Conservation (phyloP, 768 basidiomycete species). For the Kondoa malvinella region DNA sequence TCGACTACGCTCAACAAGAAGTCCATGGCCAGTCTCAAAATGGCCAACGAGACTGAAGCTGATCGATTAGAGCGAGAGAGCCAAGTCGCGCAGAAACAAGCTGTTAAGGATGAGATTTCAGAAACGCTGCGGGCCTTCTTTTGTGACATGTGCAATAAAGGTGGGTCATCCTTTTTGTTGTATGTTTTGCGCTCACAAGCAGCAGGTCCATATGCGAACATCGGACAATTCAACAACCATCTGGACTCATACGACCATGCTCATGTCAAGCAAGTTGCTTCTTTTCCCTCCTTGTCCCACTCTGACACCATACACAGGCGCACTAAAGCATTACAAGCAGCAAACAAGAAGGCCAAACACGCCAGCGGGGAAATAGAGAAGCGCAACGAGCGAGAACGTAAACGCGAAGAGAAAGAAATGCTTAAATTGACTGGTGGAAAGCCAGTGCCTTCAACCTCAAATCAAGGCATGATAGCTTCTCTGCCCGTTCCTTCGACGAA, state of each 20-base stretch:
- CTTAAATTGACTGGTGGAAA: constrained; percentile 9
- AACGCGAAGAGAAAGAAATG: constrained; percentile 16
- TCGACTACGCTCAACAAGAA: constrained; percentile 5
- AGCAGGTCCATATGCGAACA: neutral
- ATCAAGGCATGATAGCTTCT: neutral
- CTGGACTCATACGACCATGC: constrained; percentile 12
- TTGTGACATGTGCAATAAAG: constrained; percentile 17
- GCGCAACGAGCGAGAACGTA: constrained; percentile 15
- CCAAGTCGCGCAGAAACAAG: constrained; percentile 8
- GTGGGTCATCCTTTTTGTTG: neutral
- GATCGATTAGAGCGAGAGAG: constrained; percentile 7
- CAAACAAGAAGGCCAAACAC: constrained; percentile 3
- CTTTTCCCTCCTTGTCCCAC: neutral
- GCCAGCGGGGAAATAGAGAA: constrained; percentile 9
- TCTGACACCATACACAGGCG: neutral
- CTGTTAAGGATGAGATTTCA: neutral
- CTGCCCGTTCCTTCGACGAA: neutral
- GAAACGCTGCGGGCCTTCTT: constrained; percentile 10
- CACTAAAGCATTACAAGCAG: constrained; percentile 12
- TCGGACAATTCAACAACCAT: neutral
- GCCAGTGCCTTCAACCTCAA: neutral
- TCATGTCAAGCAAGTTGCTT: constrained; percentile 9
- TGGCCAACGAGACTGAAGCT: constrained; percentile 13
- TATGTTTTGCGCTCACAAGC: neutral
- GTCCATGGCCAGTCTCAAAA: constrained; percentile 10